Conservation (phyloP, 768 basidiomycete species). For the Pisolithus orientalis region DNA sequence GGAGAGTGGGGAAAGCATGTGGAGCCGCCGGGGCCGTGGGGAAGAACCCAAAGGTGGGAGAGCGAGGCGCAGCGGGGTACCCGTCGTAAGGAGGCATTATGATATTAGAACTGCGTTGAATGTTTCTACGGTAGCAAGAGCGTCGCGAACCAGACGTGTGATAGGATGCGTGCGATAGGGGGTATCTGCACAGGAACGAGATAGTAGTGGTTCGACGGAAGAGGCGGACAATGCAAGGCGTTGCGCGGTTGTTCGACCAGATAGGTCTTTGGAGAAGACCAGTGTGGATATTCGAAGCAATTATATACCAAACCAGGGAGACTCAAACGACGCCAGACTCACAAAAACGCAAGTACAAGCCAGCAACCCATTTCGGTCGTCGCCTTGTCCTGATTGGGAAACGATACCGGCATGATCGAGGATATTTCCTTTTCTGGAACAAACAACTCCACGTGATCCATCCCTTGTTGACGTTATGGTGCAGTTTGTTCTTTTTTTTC, state of each 20-base stretch:
- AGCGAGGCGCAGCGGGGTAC: slow-evolving; percentile 39
- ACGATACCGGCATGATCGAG: background rate
- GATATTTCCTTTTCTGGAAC: slow-evolving; percentile 6
- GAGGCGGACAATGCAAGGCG: slow-evolving; percentile 5
- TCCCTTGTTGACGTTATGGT: slow-evolving; percentile 3
- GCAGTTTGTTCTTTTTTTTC: no score
- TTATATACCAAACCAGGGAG: slow-evolving; percentile 22
- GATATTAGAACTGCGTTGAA: slow-evolving; percentile 4
- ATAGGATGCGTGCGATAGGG: slow-evolving; percentile 1
- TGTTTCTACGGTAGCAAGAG: slow-evolving; percentile 2
- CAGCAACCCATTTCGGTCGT: slow-evolving; percentile 13
- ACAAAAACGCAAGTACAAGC: slow-evolving; percentile 21
- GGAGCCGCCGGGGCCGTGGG: slow-evolving; percentile 48
- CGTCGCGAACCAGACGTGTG: background rate
- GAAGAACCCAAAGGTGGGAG: slow-evolving; percentile 57
- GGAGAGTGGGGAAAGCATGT: slow-evolving; percentile 49
- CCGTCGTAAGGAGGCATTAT: slow-evolving; percentile 40
- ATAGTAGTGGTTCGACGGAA: background rate
- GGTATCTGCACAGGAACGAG: slow-evolving; percentile 2
- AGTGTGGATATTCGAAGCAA: slow-evolving; percentile 1
- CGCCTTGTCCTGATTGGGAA: slow-evolving; percentile 18
- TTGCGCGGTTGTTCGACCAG: slow-evolving; percentile 11
- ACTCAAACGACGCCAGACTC: background rate
- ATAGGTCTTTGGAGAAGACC: slow-evolving; percentile 9
- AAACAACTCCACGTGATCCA: background rate